phyloP scores from a whole-genome alignment of 345 rosid species.

The Corchorus olitorius region DNA sequence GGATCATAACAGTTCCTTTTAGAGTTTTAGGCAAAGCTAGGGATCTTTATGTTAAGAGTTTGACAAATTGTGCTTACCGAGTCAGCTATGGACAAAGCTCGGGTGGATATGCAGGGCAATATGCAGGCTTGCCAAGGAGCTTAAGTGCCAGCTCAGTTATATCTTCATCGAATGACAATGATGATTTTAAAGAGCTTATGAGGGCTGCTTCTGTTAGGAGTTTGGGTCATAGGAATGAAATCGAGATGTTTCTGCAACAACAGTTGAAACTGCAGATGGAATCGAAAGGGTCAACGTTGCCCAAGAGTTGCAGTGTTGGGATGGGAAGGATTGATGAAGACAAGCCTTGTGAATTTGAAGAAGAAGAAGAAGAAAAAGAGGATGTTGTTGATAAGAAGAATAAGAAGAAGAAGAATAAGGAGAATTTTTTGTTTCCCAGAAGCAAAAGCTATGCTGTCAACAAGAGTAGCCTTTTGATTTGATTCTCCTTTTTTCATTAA shows the following conservation, averaged over 20 bases:
- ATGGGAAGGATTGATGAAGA: conserved; percentile 60
- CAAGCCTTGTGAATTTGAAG: conserved; percentile 27
- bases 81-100: conserved; percentile 20
- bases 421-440: conserved; percentile 25
- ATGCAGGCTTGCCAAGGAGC: conserved; percentile 50
- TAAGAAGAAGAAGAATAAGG: neutral
- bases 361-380: conserved; percentile 17
- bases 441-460: conserved; percentile 41
- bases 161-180: conserved; percentile 24
- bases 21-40: conserved; percentile 49
- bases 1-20: conserved; percentile 38
- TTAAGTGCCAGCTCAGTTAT: conserved; percentile 38
- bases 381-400: conserved; percentile 4
- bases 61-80: conserved; percentile 38
- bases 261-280: conserved; percentile 7
- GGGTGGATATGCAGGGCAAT: neutral
- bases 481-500: conserved; percentile 4
- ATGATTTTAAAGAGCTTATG: conserved; percentile 51
- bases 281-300: conserved; percentile 24
- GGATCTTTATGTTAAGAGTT: conserved; percentile 57
- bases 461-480: conserved; percentile 13
- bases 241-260: conserved; percentile 39
- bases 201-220: conserved; percentile 49
- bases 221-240: conserved; percentile 41
- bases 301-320: conserved; percentile 44